These are phyloP conservation scores for Phytophthora pisi DNA, from an alignment of 352 stramenopile genomes.

Conservation along the genomic window DNA sequence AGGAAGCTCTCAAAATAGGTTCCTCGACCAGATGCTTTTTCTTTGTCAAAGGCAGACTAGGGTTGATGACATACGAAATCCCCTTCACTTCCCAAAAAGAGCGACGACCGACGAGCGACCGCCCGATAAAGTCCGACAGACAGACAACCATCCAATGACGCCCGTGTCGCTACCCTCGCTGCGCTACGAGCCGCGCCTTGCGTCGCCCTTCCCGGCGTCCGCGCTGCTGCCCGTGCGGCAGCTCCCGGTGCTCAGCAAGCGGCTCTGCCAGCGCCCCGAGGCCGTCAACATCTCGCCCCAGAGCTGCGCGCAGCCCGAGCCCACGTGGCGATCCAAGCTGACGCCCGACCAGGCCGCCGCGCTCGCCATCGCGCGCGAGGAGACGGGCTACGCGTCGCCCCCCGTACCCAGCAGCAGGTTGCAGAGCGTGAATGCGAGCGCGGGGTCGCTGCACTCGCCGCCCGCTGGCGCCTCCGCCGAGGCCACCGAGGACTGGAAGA, in stretches of 20 bases:
- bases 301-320: not conserved
- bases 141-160: not conserved
- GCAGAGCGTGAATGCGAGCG: not conserved
- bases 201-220: not conserved
- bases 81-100: not conserved
- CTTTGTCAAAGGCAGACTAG: too few species aligned
- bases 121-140: too few species aligned
- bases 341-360: constrained; percentile 28
- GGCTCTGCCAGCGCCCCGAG: constrained; percentile 1
- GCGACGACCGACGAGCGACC: too few species aligned
- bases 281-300: not conserved
- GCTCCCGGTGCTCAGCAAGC: constrained; percentile 19
- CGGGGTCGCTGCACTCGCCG: not conserved
- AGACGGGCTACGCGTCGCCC: constrained; percentile 17
- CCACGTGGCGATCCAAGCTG: constrained; percentile 21
- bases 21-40: too few species aligned
- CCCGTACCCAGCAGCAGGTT: not conserved
- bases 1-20: too few species aligned
- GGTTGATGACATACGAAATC: not conserved
- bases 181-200: too few species aligned
- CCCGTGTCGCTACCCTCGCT: not conserved
- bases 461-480: not conserved
- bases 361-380: constrained; percentile 25
- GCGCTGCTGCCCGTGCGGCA: not conserved
- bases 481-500: constrained; percentile 41